Conservation (phyloP, 495 filamentous ascomycete species). For the Penicillium turbatum region DNA sequence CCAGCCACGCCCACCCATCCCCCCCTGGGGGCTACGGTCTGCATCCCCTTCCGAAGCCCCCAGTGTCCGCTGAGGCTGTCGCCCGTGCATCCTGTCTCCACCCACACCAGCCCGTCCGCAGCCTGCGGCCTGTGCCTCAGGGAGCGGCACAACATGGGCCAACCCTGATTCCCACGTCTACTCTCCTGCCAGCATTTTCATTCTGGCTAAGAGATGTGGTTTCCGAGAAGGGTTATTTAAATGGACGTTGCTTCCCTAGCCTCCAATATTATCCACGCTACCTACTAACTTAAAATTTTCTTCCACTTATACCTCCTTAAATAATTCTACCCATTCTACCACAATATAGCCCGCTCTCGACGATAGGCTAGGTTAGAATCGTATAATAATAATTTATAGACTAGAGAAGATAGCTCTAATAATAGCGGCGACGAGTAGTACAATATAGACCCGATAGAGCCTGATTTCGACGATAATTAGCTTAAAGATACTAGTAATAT, state of each 20-base stretch:
- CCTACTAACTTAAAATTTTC: neutral
- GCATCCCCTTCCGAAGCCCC: neutral
- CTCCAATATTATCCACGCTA: slow-evolving; percentile 1
- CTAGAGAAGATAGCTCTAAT: slow-evolving; percentile 2
- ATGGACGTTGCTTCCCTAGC: slow-evolving; percentile 2
- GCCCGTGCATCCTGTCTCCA: neutral
- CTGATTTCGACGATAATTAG: neutral
- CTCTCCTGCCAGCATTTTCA: neutral
- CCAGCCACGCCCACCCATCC: neutral
- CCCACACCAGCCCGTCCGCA: neutral
- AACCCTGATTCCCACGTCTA: slow-evolving; percentile 4
- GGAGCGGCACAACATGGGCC: neutral
- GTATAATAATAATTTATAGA: neutral
- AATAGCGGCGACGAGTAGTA: neutral
- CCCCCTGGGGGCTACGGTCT: neutral
- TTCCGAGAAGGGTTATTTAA: slow-evolving; percentile 6
- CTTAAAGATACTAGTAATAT: neutral
- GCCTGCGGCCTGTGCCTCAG: neutral
- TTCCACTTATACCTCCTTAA: neutral
- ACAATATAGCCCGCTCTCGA: slow-evolving; percentile 1
- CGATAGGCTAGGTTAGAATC: neutral
- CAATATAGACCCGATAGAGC: neutral
- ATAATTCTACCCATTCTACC: slow-evolving; percentile 1
- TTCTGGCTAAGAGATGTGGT: slow-evolving; percentile 3
- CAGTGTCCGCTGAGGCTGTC: neutral